phyloP scores from a whole-genome alignment of 177 flowering plant species.

The Vitis hybrid region DNA sequence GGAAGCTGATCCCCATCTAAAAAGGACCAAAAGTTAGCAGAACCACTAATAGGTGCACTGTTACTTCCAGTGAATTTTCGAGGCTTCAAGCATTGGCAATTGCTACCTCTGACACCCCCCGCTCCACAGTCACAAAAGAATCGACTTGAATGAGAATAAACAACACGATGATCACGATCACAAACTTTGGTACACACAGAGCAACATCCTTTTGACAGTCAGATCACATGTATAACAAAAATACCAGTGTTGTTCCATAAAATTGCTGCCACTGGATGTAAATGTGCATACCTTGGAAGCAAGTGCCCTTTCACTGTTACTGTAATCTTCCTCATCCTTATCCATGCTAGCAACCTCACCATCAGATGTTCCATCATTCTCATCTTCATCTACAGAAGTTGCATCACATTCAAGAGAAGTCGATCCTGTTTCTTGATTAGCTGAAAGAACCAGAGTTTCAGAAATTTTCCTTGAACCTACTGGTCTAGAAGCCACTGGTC shows the following conservation, averaged over 20 bases:
- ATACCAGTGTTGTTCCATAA: conserved; percentile 99
- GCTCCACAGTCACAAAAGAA: conserved; percentile 99
- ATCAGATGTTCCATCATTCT: conserved; percentile 99
- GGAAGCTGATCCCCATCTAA: conserved; percentile 77
- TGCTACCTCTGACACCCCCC: conserved; percentile 95
- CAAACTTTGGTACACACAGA: conserved; percentile 99
- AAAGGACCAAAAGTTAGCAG: conserved; percentile 59
- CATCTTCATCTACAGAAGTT: conserved; percentile 91
- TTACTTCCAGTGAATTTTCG: conserved; percentile 67
- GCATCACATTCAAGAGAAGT: conserved; percentile 87
- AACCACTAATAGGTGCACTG: conserved; percentile 38
- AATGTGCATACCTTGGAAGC: conserved; percentile 97
- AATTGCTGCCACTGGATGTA: conserved; percentile 99
- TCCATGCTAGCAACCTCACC: conserved; percentile 90
- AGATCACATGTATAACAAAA: conserved; percentile 99
- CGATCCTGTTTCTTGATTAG: conserved; percentile 63
- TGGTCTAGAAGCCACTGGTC: conserved; percentile 43
- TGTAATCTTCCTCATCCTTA: conserved; percentile 91
- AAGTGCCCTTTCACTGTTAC: conserved; percentile 80
- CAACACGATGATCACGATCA: conserved; percentile 98
- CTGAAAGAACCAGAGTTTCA: conserved; percentile 59
- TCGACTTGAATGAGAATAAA: conserved; percentile 95
- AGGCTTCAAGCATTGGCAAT: conserved; percentile 95
- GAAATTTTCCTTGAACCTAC: conserved; percentile 62
- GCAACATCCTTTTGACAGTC: conserved; percentile 97